Evolutionary conservation across 352 stramenopile genomes (phyloP).

Genomic region (Hyaloperonospora arabidopsidis): DNA sequence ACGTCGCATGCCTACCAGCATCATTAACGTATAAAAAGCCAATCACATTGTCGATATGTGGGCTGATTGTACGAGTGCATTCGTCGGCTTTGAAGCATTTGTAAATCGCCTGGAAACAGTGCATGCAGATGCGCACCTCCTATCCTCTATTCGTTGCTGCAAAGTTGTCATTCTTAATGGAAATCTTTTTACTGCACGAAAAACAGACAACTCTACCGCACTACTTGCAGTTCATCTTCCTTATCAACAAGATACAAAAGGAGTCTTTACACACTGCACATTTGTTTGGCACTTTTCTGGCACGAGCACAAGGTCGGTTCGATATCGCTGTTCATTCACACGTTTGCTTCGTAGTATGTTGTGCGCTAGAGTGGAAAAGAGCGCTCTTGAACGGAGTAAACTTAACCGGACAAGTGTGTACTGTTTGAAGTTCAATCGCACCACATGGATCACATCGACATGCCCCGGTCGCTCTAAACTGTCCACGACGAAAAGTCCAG

Average conservation of each 20-base stretch:
- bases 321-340: conserved; percentile 72
- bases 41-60: conserved; percentile 45
- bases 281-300: conserved; percentile 69
- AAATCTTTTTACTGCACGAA: conserved; percentile 74
- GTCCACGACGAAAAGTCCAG: conserved; percentile 73
- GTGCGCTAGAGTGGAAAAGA: conserved; percentile 45
- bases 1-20: conserved; percentile 50
- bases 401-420: conserved; percentile 38
- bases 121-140: conserved; percentile 72
- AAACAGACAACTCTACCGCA: conserved; percentile 82
- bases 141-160: conserved; percentile 24
- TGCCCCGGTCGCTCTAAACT: conserved; percentile 63
- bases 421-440: conserved; percentile 79
- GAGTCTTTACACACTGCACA: conserved; percentile 77
- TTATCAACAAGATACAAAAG: conserved; percentile 72
- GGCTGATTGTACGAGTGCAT: conserved; percentile 39
- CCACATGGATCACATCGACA: conserved; percentile 76
- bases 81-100: conserved; percentile 43
- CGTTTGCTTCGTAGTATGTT: conserved; percentile 61
- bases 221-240: conserved; percentile 83
- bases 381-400: conserved; percentile 36
- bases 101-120: conserved; percentile 77
- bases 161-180: conserved; percentile 54
- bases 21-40: conserved; percentile 65
- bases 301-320: conserved; percentile 75